These are phyloP conservation scores for Vitis cinerea DNA, from an alignment of 164 flowering plant species.

Conservation along the genomic window DNA sequence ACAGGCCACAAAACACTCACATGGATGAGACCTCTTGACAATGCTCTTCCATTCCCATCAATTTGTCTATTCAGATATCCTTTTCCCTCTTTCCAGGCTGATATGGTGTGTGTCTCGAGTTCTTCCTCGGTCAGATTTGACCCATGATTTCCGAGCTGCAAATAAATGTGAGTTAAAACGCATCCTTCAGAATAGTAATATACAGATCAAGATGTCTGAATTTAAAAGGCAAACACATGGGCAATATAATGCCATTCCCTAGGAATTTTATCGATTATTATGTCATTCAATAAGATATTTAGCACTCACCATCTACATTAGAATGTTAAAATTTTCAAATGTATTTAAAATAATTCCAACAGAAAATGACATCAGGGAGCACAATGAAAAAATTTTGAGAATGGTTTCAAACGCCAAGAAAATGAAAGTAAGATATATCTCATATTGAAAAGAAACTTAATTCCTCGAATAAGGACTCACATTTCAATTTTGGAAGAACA, in stretches of 20 bases:
- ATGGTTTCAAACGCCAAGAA: not conserved
- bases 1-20: constrained; percentile 42
- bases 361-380: not conserved
- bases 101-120: constrained; percentile 88
- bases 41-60: constrained; percentile 45
- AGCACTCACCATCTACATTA: not conserved
- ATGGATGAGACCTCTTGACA: constrained; percentile 58
- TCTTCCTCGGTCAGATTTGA: constrained; percentile 93
- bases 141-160: constrained; percentile 86
- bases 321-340: not conserved
- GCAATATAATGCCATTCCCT: not conserved
- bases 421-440: too few relatives aligned
- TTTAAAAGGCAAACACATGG: not conserved
- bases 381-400: not conserved
- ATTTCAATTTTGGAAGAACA: too few relatives aligned
- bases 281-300: not conserved
- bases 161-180: not conserved
- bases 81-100: constrained; percentile 94
- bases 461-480: not conserved
- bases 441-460: not conserved
- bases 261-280: not conserved
- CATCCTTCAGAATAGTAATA: too few relatives aligned
- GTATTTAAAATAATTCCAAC: not conserved
- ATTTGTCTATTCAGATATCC: constrained; percentile 47
- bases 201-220: not conserved